Evolutionary conservation across 441 rosid genomes (phyloP), one percentile per base, ranked within the genome.

Genomic region (Gossypium davidsonii): DNA sequence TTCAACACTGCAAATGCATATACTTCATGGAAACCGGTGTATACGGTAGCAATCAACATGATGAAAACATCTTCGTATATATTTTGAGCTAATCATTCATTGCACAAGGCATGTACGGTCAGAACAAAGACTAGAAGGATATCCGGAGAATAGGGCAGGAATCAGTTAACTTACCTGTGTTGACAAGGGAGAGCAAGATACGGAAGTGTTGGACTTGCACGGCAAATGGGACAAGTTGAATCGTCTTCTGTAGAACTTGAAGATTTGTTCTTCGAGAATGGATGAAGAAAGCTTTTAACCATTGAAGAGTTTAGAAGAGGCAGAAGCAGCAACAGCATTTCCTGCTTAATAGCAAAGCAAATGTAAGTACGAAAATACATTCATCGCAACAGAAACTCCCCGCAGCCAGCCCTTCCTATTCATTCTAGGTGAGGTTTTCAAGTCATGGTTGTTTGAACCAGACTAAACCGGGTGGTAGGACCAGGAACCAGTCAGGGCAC

Each of bases 281-380:
- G 98, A 60, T 78, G 83, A 74, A 93, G 88, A 52, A 95, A 67
- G 71, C 79, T 88, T 83, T 89, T 93, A 53, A 91, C 71, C 44
- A 91, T 88, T 49, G 96, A 88, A 7, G 97, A 95, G 84, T 92
- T 95, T 74, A 95, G 98, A 85, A 92, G 93, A 67, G 99, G 99
- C 77, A 95, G 97, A 75, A 95, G 97, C 78, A 95, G 77, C 83
- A 95, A 70, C 76, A 95, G 76, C 99, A 95, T 89, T 81, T 95
- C 99, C 99, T 95, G 93, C 73, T 80, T 5, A 80, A 46, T 17
- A 70, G 61, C 59, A 67, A 72, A 23, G 74, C 66, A 39, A 67
- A 66, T n/a, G 23, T 65, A 72, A 48, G 39, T 23, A n/a, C 59
- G 14, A 67, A 53, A 57, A 25, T 25, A 7, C n/a, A 49, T 67